Evolutionary conservation across 495 filamentous ascomycete genomes (phyloP).

Genomic region (Podospora pseudocomata): DNA sequence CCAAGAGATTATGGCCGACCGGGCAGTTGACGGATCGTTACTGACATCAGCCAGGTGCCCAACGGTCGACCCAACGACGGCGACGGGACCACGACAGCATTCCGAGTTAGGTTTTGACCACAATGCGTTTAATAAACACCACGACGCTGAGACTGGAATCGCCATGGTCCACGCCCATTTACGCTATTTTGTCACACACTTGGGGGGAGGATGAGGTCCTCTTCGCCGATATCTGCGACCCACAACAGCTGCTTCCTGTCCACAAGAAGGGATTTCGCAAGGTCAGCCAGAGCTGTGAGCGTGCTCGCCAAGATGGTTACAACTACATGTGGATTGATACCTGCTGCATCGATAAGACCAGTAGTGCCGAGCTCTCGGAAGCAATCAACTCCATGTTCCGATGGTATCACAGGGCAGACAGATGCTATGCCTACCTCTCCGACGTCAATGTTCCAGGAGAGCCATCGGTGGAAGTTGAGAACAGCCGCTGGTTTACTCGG

Average conservation of each 20-base stretch:
- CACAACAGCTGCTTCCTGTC: neutral
- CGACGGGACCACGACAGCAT: neutral
- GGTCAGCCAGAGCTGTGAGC: slow-evolving; percentile 3
- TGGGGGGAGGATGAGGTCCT: slow-evolving; percentile 9
- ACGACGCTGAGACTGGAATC: neutral
- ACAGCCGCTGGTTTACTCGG: slow-evolving; percentile 7
- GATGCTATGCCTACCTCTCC: slow-evolving; percentile 7
- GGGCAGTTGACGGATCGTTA: neutral
- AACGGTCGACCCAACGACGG: neutral
- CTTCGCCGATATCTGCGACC: slow-evolving; percentile 4
- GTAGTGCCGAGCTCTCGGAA: slow-evolving; percentile 8
- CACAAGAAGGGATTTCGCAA: slow-evolving; percentile 6
- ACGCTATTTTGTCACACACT: slow-evolving; percentile 7
- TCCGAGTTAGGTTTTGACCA: neutral
- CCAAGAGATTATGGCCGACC: neutral
- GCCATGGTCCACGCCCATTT: neutral
- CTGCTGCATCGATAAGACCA: slow-evolving; percentile 8
- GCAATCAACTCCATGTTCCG: slow-evolving; percentile 13
- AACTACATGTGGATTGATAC: slow-evolving; percentile 10
- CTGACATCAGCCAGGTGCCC: neutral
- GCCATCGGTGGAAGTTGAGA: neutral
- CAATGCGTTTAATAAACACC: slow-evolving; percentile 5
- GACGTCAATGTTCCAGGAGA: neutral
- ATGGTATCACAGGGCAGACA: slow-evolving; percentile 7
- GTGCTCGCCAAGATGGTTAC: slow-evolving; percentile 1